Percentiles rank a stretch among this genome's conserved stretches.
These are phyloP conservation scores for Russula sp. DNA, from an alignment of 768 basidiomycete species.

Conservation along the genomic window DNA sequence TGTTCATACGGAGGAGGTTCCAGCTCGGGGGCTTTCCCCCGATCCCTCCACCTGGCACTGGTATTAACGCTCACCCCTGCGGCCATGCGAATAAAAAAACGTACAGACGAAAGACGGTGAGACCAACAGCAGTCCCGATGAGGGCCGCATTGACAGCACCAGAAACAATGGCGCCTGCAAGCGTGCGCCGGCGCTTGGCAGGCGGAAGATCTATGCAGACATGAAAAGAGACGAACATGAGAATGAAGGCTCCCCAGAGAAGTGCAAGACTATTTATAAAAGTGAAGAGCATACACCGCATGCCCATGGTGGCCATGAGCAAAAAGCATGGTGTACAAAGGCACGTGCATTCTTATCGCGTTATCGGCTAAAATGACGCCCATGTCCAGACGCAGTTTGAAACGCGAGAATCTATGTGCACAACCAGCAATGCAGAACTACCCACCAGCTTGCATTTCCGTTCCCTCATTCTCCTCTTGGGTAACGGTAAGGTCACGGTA, in stretches of 20 bases:
- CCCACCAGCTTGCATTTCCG: conserved; percentile 41
- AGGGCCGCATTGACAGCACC: conserved; percentile 81
- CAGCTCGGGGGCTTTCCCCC: conserved; percentile 48
- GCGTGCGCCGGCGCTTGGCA: conserved; percentile 69
- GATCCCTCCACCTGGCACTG: conserved; percentile 61
- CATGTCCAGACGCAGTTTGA: conserved; percentile 4
- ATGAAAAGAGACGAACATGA: conserved; percentile 27
- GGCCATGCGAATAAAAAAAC: conserved; percentile 27
- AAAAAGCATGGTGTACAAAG: conserved; percentile 16
- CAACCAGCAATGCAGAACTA: conserved; percentile 4
- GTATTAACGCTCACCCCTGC: background rate
- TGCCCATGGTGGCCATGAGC: conserved; percentile 20
- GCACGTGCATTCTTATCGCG: conserved; percentile 11
- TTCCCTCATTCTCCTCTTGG: conserved; percentile 32
- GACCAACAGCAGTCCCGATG: conserved; percentile 79
- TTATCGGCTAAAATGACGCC: background rate
- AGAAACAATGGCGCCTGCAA: conserved; percentile 77
- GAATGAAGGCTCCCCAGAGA: conserved; percentile 19
- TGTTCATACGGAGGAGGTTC: conserved; percentile 53
- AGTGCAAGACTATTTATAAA: conserved; percentile 36
- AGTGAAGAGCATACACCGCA: conserved; percentile 28
- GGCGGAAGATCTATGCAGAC: conserved; percentile 59
- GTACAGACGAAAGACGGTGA: conserved; percentile 82
- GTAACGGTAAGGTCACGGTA: conserved; percentile 37
- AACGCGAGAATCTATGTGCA: background rate